Evolutionary conservation across 106 monocot species (phyloP), one percentile per base, ranked within the genome.

Genomic region (Gastrodia elata): DNA sequence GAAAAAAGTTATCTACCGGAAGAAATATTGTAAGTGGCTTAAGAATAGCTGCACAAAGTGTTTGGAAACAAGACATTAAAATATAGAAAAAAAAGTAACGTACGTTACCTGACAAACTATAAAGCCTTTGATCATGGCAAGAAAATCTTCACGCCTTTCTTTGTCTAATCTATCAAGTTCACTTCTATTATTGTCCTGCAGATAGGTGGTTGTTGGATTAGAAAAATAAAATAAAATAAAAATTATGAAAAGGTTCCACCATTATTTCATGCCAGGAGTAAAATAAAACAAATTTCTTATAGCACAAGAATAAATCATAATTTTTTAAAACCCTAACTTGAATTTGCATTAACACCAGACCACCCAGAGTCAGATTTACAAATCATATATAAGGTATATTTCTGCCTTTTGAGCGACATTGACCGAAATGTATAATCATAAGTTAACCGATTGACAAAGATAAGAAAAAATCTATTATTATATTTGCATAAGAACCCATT

Each of bases 41-140:
- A n/a, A n/a, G n/a, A n/a, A n/a, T n/a, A n/a, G n/a, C n/a, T n/a
- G 15, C 43, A 43, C 2, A 43, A n/a, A n/a, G n/a, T n/a, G n/a
- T n/a, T n/a, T n/a, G n/a, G n/a, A 61, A 61, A 30, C 7, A 61
- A 61, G 2, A 4, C 30, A 30, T 27, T 61, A 61, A 26, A 61
- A 61, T 20, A 67, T 67, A 38, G 37, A 3, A 67, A 38, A 67
- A 8, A 61, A 30, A 1, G 67, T 16, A 33, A 13, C 6, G 35
- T 35, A 36, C 4, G 15, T 34, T 42, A 90, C 89, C 89, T 90
- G 86, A 75, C 84, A 84, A 42, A 77, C 48, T 22, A 90, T 81
- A 84, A 86, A 87, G 16, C 89, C 89, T 74, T 87, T 84, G 34
- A 90, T 70, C 89, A 90, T 90, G 59, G 56, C 64, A 15, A 84